Conservation (phyloP, 164 flowering plant species). For the Vitis vinifera region DNA sequence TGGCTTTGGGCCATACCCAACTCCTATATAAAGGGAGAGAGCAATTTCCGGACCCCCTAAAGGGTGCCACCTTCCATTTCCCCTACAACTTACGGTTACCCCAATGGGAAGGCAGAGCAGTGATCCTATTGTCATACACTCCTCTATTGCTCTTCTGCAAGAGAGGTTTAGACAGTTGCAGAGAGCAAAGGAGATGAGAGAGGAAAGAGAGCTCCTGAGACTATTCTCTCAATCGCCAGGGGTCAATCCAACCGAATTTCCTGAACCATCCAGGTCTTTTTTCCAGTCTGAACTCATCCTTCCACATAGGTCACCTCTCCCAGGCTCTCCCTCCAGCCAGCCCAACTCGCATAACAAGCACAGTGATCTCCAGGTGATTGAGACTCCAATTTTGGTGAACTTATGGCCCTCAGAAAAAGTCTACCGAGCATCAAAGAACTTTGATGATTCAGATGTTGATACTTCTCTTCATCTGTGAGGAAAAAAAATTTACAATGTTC, state of each 20-base stretch:
- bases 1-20: neutral
- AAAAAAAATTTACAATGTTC: constrained; percentile 25
- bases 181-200: constrained; percentile 42
- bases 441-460: constrained; percentile 49
- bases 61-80: neutral
- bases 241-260: constrained; percentile 13
- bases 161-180: constrained; percentile 46
- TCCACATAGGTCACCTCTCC: constrained; percentile 17
- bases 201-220: constrained; percentile 29
- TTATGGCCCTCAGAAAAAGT: constrained; percentile 13
- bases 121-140: constrained; percentile 15
- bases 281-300: constrained; percentile 29
- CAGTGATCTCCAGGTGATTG: constrained; percentile 1
- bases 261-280: constrained; percentile 25
- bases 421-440: constrained; percentile 18
- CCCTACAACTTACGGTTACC: neutral
- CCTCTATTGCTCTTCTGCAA: constrained; percentile 46
- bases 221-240: constrained; percentile 29
- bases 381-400: constrained; percentile 10
- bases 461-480: constrained; percentile 67
- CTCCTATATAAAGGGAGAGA: constrained; percentile 16
- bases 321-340: constrained; percentile 8
- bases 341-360: constrained; percentile 11
- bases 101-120: constrained; percentile 24
- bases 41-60: constrained; percentile 1